Base-by-base conservation (phyloP, 768 basidiomycete genomes). In the Psilocybe azurescens region DNA sequence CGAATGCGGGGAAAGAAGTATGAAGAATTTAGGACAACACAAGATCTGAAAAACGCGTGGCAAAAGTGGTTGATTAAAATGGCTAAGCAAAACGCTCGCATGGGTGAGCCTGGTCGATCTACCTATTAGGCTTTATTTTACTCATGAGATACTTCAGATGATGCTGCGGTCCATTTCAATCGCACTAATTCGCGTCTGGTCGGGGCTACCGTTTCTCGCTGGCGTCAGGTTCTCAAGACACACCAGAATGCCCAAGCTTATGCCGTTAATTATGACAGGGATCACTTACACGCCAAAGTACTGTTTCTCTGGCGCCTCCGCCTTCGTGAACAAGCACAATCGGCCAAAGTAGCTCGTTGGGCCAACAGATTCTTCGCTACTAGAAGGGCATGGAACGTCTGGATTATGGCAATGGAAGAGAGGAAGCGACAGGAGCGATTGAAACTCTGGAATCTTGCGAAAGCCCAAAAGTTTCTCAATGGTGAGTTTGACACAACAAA, bases 271-370 rank as follows among this genome's bases (percentile, higher is more conserved):
- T 68, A 67, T 36, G 64, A 72, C 48, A 65, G 67, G 51, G 63
- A 60, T 20, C 69, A 67, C 41, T 36, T 73, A 30, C 65, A 60
- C 24, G 59, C 59, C 16, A 70, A 60, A 50, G 53, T 63, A 3
- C 14, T 69, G n/a, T 59, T 70, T 18, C 65, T 69, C 24, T 73
- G 72, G 72, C 70, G 69, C 4, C 44, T 73, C 51, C 69, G 67
- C 20, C 60, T 71, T 13, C 65, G 62, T 28, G 64, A 69, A 48
- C 60, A 52, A 20, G 32, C 67, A 29, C 70, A 71, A 58, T 65
- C 59, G 29, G 64, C 65, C 36, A 70, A 73, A 49, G 67, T 71
- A 18, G 72, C 70, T 36, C 66, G 69, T 50, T 71, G 70, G 70
- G 72, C 70, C 14, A 63, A 71, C 13, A 62, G 62, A 54, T 71